These are phyloP conservation scores for Scedosporium boydii DNA, from an alignment of 2,329 filamentous ascomycete species.

Conservation along the genomic window DNA sequence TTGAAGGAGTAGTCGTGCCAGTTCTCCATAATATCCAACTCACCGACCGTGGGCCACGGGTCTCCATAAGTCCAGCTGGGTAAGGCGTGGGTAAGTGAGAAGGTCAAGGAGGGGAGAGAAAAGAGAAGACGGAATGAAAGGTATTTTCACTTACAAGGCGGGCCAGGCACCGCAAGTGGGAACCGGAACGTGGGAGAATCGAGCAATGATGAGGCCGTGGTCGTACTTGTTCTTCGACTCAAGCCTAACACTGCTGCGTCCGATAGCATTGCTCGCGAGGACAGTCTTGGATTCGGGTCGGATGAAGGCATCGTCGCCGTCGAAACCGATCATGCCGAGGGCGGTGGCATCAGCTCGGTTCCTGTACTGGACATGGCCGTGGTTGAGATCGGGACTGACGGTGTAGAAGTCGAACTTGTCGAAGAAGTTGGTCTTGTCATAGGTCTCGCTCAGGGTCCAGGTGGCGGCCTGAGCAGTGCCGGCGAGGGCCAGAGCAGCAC, in stretches of 20 bases:
- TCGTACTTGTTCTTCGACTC: conserved; percentile 54
- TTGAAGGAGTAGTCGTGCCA: conserved; percentile 48
- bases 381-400: conserved; percentile 44
- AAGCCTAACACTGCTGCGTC: conserved; percentile 52
- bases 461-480: not conserved
- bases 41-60: conserved; percentile 51
- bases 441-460: conserved; percentile 6
- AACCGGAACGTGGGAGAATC: conserved; percentile 60
- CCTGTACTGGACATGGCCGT: conserved; percentile 53
- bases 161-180: conserved; percentile 63
- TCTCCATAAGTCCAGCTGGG: conserved; percentile 37
- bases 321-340: conserved; percentile 24
- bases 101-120: not conserved
- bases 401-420: conserved; percentile 34
- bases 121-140: not conserved
- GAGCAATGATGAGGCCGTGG: conserved; percentile 58
- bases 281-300: conserved; percentile 23
- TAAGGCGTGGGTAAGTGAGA: not conserved
- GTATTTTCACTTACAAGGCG: conserved; percentile 41
- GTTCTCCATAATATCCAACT: conserved; percentile 60
- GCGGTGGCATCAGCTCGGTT: conserved; percentile 21
- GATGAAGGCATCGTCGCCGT: conserved; percentile 26
- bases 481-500: conserved; percentile 3
- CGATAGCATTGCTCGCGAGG: conserved; percentile 14
- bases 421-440: conserved; percentile 30